These are phyloP conservation scores for Diatrype stigma DNA, from an alignment of 2,329 filamentous ascomycete genomes.

Conservation along the genomic window DNA sequence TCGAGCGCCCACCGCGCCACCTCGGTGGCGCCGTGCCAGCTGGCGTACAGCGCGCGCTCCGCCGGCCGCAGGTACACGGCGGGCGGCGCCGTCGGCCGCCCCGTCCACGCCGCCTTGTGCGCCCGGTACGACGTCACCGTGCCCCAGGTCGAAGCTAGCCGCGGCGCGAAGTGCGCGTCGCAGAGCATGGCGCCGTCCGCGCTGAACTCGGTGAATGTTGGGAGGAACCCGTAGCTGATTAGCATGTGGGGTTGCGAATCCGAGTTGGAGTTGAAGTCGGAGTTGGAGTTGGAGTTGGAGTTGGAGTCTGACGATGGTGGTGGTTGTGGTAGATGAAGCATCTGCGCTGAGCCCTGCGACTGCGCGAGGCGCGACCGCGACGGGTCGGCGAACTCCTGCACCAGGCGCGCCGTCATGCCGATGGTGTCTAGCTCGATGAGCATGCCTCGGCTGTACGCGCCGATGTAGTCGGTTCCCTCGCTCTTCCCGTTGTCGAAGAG, in stretches of 20 bases:
- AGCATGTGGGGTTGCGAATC: too few species aligned
- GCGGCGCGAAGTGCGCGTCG: slow-evolving; percentile 12
- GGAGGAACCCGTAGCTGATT: slow-evolving; percentile 14
- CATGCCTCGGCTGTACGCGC: not conserved
- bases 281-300: too few species aligned
- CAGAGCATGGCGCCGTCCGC: slow-evolving; percentile 11
- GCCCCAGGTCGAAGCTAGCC: slow-evolving; percentile 7
- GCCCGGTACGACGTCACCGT: slow-evolving; percentile 15
- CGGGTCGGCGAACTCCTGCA: not conserved
- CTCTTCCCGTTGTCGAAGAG: not conserved
- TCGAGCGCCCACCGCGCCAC: slow-evolving; percentile 12
- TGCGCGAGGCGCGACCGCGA: slow-evolving; percentile 2
- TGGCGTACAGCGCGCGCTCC: slow-evolving; percentile 10
- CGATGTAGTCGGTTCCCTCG: not conserved
- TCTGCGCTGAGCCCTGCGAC: slow-evolving; percentile 8
- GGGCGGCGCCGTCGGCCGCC: slow-evolving; percentile 7
- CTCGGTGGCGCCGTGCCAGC: slow-evolving; percentile 16
- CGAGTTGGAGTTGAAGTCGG: too few species aligned
- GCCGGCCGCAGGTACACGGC: slow-evolving; percentile 1
- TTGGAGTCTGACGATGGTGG: too few species aligned
- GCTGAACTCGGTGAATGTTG: slow-evolving; percentile 10
- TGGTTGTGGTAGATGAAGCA: slow-evolving; percentile 2
- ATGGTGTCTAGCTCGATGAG: not conserved
- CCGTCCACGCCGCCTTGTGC: slow-evolving; percentile 13
- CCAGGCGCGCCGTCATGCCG: not conserved